phyloP scores from a whole-genome alignment of 2,329 filamentous ascomycete species.

The Phialocephala subalpina region DNA sequence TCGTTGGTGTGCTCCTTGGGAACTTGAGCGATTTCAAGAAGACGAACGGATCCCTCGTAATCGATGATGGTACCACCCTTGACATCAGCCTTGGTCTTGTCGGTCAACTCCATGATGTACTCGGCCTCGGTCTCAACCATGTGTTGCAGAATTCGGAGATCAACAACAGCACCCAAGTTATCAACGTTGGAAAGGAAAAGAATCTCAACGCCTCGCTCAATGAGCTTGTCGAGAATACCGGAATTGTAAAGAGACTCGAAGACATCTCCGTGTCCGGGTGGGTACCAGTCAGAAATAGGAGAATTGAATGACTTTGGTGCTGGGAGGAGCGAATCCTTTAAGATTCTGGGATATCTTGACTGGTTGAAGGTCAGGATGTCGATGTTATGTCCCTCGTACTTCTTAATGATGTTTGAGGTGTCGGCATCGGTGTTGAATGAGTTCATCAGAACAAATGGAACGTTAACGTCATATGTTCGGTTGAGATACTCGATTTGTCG shows the following conservation, averaged over 20 bases:
- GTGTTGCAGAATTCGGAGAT: conserved; percentile 98
- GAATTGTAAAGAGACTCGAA: conserved; percentile 99
- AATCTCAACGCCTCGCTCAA: conserved; percentile 94
- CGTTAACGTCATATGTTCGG: conserved; percentile 96
- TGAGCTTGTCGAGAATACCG: conserved; percentile 94
- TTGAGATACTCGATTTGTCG: conserved; percentile 99
- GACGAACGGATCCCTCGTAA: conserved; percentile 95
- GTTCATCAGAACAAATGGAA: conserved; percentile 99
- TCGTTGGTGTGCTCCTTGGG: conserved; percentile 99
- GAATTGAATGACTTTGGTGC: conserved; percentile 91
- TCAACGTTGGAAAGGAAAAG: conserved; percentile 99
- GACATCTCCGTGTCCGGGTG: conserved; percentile 98
- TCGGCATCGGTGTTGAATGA: conserved; percentile 99
- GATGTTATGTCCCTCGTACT: conserved; percentile 99
- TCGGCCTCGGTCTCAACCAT: conserved; percentile 97
- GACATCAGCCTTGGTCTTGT: conserved; percentile 99
- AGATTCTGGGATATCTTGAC: conserved; percentile 95
- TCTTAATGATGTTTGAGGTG: conserved; percentile 99
- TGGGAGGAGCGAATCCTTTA: conserved; percentile 97
- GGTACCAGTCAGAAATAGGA: conserved; percentile 96
- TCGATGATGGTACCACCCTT: conserved; percentile 99
- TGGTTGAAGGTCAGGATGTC: conserved; percentile 99
- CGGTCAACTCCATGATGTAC: conserved; percentile 99
- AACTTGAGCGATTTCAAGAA: conserved; percentile 98
- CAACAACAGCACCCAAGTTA: conserved; percentile 97